phyloP scores from a whole-genome alignment of 2,329 filamentous ascomycete species.

The Ophiostoma novo-ulmi region DNA sequence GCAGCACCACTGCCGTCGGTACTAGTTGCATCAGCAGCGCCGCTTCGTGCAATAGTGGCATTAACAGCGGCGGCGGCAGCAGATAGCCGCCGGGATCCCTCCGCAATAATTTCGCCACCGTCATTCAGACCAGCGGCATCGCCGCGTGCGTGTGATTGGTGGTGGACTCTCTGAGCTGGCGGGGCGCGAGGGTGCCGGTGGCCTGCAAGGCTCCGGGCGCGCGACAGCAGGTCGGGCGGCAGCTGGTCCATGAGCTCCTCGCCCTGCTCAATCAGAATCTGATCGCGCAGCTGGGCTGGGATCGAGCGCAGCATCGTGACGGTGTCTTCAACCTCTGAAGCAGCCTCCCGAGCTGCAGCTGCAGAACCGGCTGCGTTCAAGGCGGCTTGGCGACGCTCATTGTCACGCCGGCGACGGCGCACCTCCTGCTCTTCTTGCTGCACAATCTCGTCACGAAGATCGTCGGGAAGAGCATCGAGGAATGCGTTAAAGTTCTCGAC shows the following conservation, averaged over 20 bases:
- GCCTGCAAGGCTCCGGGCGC: constrained; percentile 67
- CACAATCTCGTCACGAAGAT: constrained; percentile 84
- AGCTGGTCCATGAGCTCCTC: constrained; percentile 79
- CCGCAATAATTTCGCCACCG: background rate
- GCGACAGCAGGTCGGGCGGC: constrained; percentile 77
- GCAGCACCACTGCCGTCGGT: constrained; percentile 7
- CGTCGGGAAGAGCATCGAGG: constrained; percentile 82
- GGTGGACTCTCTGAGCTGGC: background rate
- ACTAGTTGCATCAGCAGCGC: background rate
- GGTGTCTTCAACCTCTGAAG: constrained; percentile 73
- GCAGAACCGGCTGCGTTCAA: constrained; percentile 26
- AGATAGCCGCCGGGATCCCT: background rate
- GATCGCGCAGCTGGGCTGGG: constrained; percentile 74
- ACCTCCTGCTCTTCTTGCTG: constrained; percentile 86
- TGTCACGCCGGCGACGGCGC: constrained; percentile 79
- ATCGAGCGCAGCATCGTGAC: constrained; percentile 90
- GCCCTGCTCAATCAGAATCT: constrained; percentile 86
- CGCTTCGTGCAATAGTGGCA: constrained; percentile 9
- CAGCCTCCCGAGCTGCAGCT: constrained; percentile 39
- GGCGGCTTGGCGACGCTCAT: constrained; percentile 58
- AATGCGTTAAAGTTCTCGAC: constrained; percentile 85
- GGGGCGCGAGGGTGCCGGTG: constrained; percentile 27
- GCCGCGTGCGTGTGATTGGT: background rate
- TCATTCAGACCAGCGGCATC: background rate
- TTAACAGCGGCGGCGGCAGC: background rate